These are phyloP conservation scores for Eudorina sp. DNA, from an alignment of 139 green algal genomes.

Conservation along the genomic window DNA sequence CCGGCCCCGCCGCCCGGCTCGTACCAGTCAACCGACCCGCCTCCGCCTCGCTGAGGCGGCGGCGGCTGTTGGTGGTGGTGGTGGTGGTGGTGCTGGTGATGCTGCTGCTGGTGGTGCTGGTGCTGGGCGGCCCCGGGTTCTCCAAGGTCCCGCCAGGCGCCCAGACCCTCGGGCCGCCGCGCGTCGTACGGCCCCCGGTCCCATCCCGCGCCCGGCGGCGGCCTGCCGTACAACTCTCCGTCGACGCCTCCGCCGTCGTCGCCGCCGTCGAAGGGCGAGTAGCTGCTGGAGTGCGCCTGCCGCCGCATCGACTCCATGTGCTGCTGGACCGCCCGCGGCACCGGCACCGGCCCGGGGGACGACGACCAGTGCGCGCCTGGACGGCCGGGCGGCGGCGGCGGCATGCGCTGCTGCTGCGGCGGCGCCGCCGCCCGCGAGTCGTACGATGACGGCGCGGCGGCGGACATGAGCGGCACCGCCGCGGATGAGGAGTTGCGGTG, in stretches of 20 bases:
- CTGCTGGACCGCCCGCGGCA: conserved; percentile 1
- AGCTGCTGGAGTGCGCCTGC: background rate
- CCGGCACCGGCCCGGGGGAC: background rate
- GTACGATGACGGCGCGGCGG: background rate
- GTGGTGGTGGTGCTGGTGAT: no score
- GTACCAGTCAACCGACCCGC: no score
- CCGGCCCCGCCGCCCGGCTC: no score
- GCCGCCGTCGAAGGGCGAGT: background rate
- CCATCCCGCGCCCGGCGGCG: background rate
- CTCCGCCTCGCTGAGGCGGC: no score
- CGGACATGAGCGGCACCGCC: background rate
- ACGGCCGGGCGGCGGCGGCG: background rate
- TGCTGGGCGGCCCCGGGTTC: no score
- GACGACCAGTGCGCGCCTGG: no score
- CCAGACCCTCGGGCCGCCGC: no score
- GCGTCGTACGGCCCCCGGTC: no score
- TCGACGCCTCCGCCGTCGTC: background rate
- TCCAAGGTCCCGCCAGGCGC: no score
- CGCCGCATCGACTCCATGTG: background rate
- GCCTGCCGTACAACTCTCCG: background rate
- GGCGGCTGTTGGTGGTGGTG: no score
- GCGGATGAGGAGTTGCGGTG: background rate
- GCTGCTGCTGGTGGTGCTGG: no score
- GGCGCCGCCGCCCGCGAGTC: background rate
- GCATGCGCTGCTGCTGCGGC: background rate